Evolutionary conservation across 2,329 filamentous ascomycete genomes (phyloP).

Genomic region (Drechslerella coelobrocha): DNA sequence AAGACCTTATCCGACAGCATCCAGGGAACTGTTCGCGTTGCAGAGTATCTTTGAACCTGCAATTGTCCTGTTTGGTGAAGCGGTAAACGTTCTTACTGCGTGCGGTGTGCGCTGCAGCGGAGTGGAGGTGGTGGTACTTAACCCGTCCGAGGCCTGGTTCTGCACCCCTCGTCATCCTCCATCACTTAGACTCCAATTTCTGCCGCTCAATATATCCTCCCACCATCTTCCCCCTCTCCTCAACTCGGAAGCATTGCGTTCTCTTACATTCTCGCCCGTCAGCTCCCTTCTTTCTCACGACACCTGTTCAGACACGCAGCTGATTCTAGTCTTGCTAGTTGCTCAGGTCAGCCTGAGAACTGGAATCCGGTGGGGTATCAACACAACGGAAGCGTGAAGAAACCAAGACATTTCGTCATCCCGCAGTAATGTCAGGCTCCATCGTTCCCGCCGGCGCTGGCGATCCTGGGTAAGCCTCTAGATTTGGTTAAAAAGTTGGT

Average conservation of each 20-base stretch:
- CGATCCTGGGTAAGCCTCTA: conserved; percentile 28
- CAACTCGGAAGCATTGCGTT: neutral
- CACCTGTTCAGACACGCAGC: neutral
- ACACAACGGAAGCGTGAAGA: conserved; percentile 22
- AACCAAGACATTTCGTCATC: conserved; percentile 30
- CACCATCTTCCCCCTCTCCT: conserved; percentile 27
- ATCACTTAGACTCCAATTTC: conserved; percentile 13
- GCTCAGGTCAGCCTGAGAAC: conserved; percentile 14
- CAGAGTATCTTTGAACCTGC: neutral
- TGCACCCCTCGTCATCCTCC: conserved; percentile 29
- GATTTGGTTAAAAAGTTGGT: conserved; percentile 1
- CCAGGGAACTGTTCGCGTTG: neutral
- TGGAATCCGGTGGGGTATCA: conserved; percentile 46
- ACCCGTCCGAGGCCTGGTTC: conserved; percentile 1
- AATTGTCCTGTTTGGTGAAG: neutral
- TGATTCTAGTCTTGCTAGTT: conserved; percentile 25
- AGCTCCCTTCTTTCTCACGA: conserved; percentile 12
- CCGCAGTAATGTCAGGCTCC: conserved; percentile 30
- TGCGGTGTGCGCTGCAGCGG: neutral
- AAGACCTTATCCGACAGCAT: conserved; percentile 24
- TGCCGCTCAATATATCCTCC: conserved; percentile 48
- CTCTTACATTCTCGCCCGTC: conserved; percentile 5
- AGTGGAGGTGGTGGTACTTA: neutral
- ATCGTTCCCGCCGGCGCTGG: conserved; percentile 20
- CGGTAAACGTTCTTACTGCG: neutral